Evolutionary conservation across 2,329 filamentous ascomycete species (phyloP).

Genomic region (Phaeosphaeria sp.): DNA sequence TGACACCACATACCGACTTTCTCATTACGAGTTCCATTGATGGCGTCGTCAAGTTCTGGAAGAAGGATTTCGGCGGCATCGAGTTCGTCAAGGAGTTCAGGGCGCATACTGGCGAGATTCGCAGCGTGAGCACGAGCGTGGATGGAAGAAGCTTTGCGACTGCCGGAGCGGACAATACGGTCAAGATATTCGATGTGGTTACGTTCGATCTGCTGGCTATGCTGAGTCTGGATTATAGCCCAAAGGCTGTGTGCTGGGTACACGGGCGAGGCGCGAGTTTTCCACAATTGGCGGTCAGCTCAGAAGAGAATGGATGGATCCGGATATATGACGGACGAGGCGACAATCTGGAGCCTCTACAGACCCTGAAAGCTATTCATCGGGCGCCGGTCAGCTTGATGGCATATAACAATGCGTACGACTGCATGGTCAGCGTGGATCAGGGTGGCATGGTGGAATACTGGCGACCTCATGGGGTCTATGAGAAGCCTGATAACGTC

Average conservation of each 20-base stretch:
- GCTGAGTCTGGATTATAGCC: conserved; percentile 76
- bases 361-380: conserved; percentile 82
- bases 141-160: conserved; percentile 96
- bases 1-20: conserved; percentile 92
- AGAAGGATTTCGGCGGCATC: conserved; percentile 87
- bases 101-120: conserved; percentile 86
- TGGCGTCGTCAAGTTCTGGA: conserved; percentile 99
- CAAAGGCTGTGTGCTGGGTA: conserved; percentile 88
- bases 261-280: conserved; percentile 85
- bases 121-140: conserved; percentile 80
- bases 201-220: conserved; percentile 74
- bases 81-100: conserved; percentile 99
- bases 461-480: conserved; percentile 81
- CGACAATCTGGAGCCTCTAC: conserved; percentile 76
- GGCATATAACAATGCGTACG: conserved; percentile 85
- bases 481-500: conserved; percentile 90
- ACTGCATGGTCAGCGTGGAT: conserved; percentile 91
- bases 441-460: conserved; percentile 95
- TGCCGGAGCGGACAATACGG: conserved; percentile 76
- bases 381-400: conserved; percentile 81
- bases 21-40: conserved; percentile 92
- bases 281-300: conserved; percentile 83
- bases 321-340: conserved; percentile 89
- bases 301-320: conserved; percentile 74
- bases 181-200: conserved; percentile 80